Evolutionary conservation across 2,329 filamentous ascomycete genomes (phyloP).

Genomic region (Pleoardoris graminearum): DNA sequence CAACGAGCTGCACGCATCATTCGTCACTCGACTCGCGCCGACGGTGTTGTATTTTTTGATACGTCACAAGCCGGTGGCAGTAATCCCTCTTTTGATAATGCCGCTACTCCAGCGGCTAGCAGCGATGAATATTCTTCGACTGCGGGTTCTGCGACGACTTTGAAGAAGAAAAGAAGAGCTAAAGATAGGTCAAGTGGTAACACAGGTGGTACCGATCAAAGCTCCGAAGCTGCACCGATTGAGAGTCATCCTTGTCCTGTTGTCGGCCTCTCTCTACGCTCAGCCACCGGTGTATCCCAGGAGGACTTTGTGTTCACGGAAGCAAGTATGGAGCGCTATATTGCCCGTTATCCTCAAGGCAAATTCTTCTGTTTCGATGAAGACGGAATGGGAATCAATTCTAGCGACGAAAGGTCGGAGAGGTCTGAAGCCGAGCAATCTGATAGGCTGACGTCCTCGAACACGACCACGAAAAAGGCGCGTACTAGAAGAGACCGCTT

Average conservation of each 20-base stretch:
- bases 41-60: conserved; percentile 44
- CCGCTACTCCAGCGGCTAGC: conserved; percentile 16
- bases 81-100: conserved; percentile 26
- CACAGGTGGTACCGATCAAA: not conserved
- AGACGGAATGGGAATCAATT: conserved; percentile 36
- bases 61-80: conserved; percentile 36
- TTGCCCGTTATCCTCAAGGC: conserved; percentile 37
- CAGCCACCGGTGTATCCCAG: conserved; percentile 23
- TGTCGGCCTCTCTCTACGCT: conserved; percentile 26
- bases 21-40: conserved; percentile 36
- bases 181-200: conserved; percentile 7
- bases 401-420: conserved; percentile 37
- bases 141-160: conserved; percentile 33
- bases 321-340: conserved; percentile 40
- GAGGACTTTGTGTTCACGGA: conserved; percentile 39
- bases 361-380: conserved; percentile 44
- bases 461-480: conserved; percentile 8
- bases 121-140: conserved; percentile 37
- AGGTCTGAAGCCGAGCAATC: conserved; percentile 35
- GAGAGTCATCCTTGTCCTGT: conserved; percentile 33
- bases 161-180: conserved; percentile 18
- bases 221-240: not conserved
- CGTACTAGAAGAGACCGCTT: conserved; percentile 35
- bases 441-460: conserved; percentile 18
- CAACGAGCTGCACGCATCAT: conserved; percentile 43